Conservation (phyloP, 2,329 filamentous ascomycete species). For the Camptophora hylomeconis region DNA sequence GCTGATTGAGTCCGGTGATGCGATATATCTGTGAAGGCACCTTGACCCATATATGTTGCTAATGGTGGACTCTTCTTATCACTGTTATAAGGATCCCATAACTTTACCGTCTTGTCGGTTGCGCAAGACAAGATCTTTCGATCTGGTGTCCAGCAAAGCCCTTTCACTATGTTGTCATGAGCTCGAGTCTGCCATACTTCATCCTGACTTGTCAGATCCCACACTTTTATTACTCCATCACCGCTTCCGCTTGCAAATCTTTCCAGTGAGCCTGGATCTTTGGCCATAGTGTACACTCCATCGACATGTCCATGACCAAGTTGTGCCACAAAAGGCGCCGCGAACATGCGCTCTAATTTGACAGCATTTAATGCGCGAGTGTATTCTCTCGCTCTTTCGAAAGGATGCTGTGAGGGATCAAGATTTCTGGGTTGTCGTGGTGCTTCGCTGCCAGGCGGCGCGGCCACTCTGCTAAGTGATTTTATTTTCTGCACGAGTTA, state of each 20-base stretch:
- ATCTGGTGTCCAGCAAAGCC: constrained; percentile 76
- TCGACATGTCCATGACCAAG: constrained; percentile 87
- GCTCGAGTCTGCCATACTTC: constrained; percentile 68
- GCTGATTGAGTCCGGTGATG: constrained; percentile 67
- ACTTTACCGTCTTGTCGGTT: constrained; percentile 72
- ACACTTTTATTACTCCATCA: constrained; percentile 88
- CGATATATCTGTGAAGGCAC: constrained; percentile 70
- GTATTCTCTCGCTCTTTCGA: constrained; percentile 81
- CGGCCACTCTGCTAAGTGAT: constrained; percentile 33
- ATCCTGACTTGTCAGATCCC: constrained; percentile 62
- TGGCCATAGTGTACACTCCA: constrained; percentile 69
- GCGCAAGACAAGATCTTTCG: constrained; percentile 77
- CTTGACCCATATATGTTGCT: constrained; percentile 71
- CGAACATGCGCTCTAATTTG: constrained; percentile 88
- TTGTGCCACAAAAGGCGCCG: constrained; percentile 69
- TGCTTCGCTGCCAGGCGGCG: constrained; percentile 32
- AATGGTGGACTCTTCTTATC: constrained; percentile 55
- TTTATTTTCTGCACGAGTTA: constrained; percentile 40
- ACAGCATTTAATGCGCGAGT: constrained; percentile 68
- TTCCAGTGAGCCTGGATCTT: constrained; percentile 62
- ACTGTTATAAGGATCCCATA: constrained; percentile 80
- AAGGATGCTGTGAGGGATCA: constrained; percentile 76
- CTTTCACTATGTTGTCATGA: constrained; percentile 90
- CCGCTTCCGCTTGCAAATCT: constrained; percentile 72
- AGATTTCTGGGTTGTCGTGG: constrained; percentile 41